phyloP scores from a whole-genome alignment of 2,329 filamentous ascomycete species.

The Phialocephala subalpina region DNA sequence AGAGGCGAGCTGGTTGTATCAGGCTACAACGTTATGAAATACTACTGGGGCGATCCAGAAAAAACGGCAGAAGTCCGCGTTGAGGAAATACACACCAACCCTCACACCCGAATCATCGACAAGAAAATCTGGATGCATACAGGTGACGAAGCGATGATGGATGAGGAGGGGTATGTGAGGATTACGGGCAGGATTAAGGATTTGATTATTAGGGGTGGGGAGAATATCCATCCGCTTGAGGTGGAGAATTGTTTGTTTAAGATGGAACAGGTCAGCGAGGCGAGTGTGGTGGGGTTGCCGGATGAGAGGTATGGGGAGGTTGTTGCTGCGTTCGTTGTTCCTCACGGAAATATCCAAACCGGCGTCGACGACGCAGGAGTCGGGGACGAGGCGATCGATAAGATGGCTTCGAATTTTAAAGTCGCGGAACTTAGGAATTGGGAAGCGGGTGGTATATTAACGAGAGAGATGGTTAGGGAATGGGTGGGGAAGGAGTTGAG shows the following conservation, averaged over 20 bases:
- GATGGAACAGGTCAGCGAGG: constrained; percentile 75
- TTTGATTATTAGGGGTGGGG: constrained; percentile 91
- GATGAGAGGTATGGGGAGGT: constrained; percentile 86
- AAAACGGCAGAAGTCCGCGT: constrained; percentile 75
- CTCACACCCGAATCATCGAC: constrained; percentile 12
- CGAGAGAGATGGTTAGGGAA: constrained; percentile 65
- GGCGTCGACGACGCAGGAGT: constrained; percentile 40
- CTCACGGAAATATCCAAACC: constrained; percentile 47
- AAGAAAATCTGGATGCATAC: constrained; percentile 81
- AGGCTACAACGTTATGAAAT: constrained; percentile 91
- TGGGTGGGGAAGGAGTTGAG: constrained; percentile 78
- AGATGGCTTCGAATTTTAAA: constrained; percentile 3
- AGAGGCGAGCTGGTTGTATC: constrained; percentile 83
- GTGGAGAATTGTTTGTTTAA: constrained; percentile 87
- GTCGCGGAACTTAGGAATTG: constrained; percentile 28
- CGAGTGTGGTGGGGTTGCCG: constrained; percentile 82
- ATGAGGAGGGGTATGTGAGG: constrained; percentile 80
- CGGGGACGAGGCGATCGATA: constrained; percentile 26
- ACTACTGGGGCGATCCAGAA: constrained; percentile 81
- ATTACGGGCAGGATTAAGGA: constrained; percentile 96
- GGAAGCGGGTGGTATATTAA: constrained; percentile 53
- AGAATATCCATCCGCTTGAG: constrained; percentile 95
- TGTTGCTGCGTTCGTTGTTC: constrained; percentile 83
- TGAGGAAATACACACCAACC: constrained; percentile 46
- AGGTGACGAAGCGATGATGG: constrained; percentile 91